phyloP scores from a whole-genome alignment of 2,329 filamentous ascomycete species.

The Monilinia fructigena region DNA sequence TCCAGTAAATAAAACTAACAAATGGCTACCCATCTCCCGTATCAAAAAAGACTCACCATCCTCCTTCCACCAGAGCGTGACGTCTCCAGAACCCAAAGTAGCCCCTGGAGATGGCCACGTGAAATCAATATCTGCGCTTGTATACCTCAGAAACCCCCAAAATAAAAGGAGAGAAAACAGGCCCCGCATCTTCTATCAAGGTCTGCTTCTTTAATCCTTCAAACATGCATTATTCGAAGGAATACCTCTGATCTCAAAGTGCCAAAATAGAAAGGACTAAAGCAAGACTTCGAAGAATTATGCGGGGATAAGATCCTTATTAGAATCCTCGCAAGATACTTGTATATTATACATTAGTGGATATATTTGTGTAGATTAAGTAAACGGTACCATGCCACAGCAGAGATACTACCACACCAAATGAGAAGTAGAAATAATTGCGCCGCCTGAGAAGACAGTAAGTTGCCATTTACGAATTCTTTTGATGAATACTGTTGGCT shows the following conservation, averaged over 20 bases:
- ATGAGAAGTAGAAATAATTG: constrained; percentile 13
- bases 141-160: neutral
- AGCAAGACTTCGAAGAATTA: neutral
- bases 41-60: constrained; percentile 18
- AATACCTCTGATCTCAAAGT: neutral
- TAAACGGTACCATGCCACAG: neutral
- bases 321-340: neutral
- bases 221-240: constrained; percentile 17
- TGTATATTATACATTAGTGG: neutral
- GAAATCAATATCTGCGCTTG: constrained; percentile 19
- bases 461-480: neutral
- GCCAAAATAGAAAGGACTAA: neutral
- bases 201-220: neutral
- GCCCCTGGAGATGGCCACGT: constrained; percentile 11
- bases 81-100: constrained; percentile 8
- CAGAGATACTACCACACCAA: constrained; percentile 16
- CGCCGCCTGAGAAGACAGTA: constrained; percentile 17
- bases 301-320: neutral
- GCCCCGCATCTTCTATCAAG: constrained; percentile 18
- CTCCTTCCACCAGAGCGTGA: constrained; percentile 21
- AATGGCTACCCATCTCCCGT: constrained; percentile 9
- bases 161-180: neutral
- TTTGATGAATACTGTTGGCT: constrained; percentile 14
- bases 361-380: constrained; percentile 8
- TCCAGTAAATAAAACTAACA: constrained; percentile 21